Conservation (phyloP, 805 yeast species). For the Sugiyamaella valdiviana region DNA sequence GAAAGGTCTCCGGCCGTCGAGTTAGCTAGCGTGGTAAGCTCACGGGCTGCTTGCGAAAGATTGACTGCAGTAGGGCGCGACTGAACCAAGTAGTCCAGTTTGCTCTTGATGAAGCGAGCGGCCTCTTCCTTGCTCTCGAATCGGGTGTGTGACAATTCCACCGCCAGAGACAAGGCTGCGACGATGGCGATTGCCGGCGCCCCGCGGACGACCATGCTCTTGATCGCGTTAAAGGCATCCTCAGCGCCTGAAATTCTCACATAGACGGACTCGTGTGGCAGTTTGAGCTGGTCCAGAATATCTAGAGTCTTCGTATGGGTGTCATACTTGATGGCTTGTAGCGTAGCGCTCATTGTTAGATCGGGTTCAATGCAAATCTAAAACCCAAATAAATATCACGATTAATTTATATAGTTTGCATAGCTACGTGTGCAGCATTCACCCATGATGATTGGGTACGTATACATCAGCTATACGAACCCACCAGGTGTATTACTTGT, state of each 20-base stretch:
- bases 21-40: constrained; percentile 37
- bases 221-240: constrained; percentile 79
- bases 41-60: constrained; percentile 64
- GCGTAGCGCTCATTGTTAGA: constrained; percentile 9
- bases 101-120: constrained; percentile 33
- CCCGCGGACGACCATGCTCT: constrained; percentile 90
- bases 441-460: too few species aligned
- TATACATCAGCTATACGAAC: too few species aligned
- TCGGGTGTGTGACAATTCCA: constrained; percentile 46
- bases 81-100: constrained; percentile 59
- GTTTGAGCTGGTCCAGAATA: constrained; percentile 71
- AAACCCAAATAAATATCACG: neutral
- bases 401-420: neutral
- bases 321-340: constrained; percentile 67
- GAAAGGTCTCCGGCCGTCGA: constrained; percentile 12
- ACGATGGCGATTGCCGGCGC: constrained; percentile 98
- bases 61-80: constrained; percentile 97
- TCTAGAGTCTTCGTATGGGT: constrained; percentile 40
- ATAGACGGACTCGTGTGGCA: constrained; percentile 76
- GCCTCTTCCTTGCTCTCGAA: constrained; percentile 15
- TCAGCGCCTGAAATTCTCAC: constrained; percentile 55
- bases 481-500: too few species aligned
- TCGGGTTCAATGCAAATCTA: neutral
- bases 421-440: too few species aligned
- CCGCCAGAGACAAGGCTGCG: constrained; percentile 74